Conservation (phyloP, 768 basidiomycete genomes). For the Kwoniella botswanensis region DNA sequence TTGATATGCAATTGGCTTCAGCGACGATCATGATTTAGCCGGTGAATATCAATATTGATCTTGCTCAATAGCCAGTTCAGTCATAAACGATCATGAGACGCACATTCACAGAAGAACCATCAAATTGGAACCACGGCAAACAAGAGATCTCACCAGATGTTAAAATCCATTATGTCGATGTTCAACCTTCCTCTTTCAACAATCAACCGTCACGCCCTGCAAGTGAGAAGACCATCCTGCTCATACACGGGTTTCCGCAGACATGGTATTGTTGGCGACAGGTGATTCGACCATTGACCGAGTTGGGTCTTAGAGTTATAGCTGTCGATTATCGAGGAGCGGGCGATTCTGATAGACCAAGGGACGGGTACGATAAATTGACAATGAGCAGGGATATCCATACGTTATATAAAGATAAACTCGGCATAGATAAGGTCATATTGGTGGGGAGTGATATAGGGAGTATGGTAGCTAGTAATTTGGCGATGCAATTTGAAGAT, state of each 20-base stretch:
- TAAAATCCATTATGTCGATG: conserved; percentile 18
- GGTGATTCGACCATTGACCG: conserved; percentile 27
- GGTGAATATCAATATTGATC: too few relatives aligned
- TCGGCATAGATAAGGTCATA: conserved; percentile 30
- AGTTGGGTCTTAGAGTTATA: conserved; percentile 32
- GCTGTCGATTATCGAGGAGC: conserved; percentile 39
- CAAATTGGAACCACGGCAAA: conserved; percentile 23
- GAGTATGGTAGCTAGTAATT: conserved; percentile 36
- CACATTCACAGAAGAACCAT: conserved; percentile 19
- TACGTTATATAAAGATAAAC: conserved; percentile 27
- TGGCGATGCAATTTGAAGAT: conserved; percentile 31
- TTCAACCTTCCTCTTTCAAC: conserved; percentile 13
- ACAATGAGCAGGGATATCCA: conserved; percentile 39
- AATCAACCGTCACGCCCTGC: background rate
- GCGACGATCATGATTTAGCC: too few relatives aligned
- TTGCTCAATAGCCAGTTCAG: background rate
- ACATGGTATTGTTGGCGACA: conserved; percentile 40
- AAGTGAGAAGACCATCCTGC: conserved; percentile 17
- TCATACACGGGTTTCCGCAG: conserved; percentile 39
- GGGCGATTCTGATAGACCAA: conserved; percentile 30
- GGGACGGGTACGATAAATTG: conserved; percentile 35
- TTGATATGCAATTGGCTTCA: too few relatives aligned
- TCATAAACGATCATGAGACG: conserved; percentile 5
- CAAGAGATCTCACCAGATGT: conserved; percentile 13
- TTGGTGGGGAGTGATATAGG: conserved; percentile 46